Conservation (phyloP, 2,329 filamentous ascomycete species). For the Scortechinia acanthostroma region DNA sequence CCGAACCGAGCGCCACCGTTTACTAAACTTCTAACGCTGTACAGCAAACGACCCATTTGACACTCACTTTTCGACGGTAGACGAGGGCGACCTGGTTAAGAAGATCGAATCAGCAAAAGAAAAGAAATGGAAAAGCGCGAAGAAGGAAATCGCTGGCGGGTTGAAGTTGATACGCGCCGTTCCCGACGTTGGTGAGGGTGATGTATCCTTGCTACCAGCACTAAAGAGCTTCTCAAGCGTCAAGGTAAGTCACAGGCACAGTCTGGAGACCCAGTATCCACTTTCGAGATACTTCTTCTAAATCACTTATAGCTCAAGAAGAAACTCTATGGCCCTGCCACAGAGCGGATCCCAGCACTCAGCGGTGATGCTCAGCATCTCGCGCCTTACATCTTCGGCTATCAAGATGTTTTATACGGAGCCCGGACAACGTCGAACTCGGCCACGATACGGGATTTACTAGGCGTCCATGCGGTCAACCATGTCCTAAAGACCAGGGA, state of each 20-base stretch:
- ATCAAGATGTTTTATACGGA: constrained; percentile 74
- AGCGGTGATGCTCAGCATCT: constrained; percentile 56
- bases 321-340: constrained; percentile 49
- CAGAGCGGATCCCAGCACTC: constrained; percentile 46
- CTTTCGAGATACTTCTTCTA: not conserved
- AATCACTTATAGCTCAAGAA: constrained; percentile 50
- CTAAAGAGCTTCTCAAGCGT: constrained; percentile 32
- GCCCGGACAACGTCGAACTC: constrained; percentile 66
- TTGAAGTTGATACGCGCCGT: not conserved
- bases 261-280: too few relatives aligned
- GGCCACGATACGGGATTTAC: constrained; percentile 60
- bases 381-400: constrained; percentile 70
- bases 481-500: constrained; percentile 92
- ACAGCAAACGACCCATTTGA: constrained; percentile 64
- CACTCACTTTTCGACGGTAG: constrained; percentile 65
- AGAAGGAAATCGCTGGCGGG: constrained; percentile 12
- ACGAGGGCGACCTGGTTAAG: constrained; percentile 49
- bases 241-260: constrained; percentile 17
- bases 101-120: constrained; percentile 41
- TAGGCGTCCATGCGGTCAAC: constrained; percentile 79
- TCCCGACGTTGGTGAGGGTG: not conserved
- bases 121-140: constrained; percentile 40
- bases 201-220: constrained; percentile 14
- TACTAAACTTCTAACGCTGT: too few relatives aligned
- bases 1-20: too few relatives aligned